Evolutionary conservation across 768 basidiomycete genomes (phyloP).

Genomic region (Galerina marginata): DNA sequence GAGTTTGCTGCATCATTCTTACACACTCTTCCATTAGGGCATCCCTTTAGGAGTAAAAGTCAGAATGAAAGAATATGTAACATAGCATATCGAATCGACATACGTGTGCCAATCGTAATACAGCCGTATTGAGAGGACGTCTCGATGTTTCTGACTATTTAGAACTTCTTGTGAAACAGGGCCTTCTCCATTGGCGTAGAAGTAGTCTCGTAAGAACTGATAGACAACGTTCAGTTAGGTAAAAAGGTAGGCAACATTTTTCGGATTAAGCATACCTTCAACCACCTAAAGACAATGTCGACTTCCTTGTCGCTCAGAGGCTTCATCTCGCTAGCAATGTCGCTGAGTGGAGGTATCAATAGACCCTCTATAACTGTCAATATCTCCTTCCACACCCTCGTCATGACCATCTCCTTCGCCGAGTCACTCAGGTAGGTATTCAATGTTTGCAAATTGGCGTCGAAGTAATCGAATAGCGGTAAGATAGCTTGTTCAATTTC

Average conservation of each 20-base stretch:
- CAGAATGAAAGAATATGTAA: neutral
- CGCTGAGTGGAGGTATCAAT: conserved; percentile 89
- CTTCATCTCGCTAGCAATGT: conserved; percentile 87
- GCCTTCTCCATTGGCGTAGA: conserved; percentile 92
- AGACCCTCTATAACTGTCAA: conserved; percentile 83
- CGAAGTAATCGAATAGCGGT: conserved; percentile 95
- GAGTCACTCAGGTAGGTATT: conserved; percentile 86
- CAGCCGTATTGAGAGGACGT: conserved; percentile 85
- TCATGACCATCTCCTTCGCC: conserved; percentile 92
- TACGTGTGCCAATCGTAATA: conserved; percentile 98
- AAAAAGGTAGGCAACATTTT: neutral
- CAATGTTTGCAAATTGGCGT: conserved; percentile 88
- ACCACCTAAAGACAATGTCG: conserved; percentile 98
- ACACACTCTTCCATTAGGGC: conserved; percentile 94
- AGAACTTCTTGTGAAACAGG: conserved; percentile 84
- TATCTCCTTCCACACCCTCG: conserved; percentile 95
- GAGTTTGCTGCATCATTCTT: conserved; percentile 88
- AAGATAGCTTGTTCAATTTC: conserved; percentile 94
- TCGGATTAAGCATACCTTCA: conserved; percentile 63
- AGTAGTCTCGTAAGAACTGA: conserved; percentile 93
- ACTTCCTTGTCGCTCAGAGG: conserved; percentile 95
- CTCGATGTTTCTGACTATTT: conserved; percentile 95
- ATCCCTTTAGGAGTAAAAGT: conserved; percentile 51
- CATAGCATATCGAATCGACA: conserved; percentile 29
- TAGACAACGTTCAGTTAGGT: conserved; percentile 4